Evolutionary conservation across 2,329 filamentous ascomycete species (phyloP).

Genomic region (Grosmannia serpens): DNA sequence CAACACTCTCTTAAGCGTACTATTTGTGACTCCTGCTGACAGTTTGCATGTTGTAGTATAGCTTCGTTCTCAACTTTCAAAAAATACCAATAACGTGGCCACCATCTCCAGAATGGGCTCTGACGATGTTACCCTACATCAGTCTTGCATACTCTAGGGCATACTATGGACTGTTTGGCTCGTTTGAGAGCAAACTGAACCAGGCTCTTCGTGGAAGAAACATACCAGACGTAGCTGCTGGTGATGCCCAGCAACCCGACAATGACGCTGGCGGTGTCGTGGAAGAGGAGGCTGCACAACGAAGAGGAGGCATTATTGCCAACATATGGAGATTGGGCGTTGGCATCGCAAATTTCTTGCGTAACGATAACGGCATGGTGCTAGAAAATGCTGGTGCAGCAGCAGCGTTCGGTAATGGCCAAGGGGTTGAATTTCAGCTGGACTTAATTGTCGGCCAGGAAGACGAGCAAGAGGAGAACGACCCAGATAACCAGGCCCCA

Average conservation of each 20-base stretch:
- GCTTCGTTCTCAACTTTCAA: slow-evolving; percentile 31
- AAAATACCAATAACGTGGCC: slow-evolving; percentile 40
- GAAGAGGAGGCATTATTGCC: background rate
- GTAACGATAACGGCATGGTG: slow-evolving; percentile 3
- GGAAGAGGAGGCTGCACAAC: background rate
- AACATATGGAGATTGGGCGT: background rate
- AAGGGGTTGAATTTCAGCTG: slow-evolving; percentile 7
- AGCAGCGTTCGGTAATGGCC: background rate
- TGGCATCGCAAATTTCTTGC: slow-evolving; percentile 6
- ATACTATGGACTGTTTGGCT: slow-evolving; percentile 34
- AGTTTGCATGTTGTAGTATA: slow-evolving; percentile 26
- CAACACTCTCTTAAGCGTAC: background rate
- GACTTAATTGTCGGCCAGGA: slow-evolving; percentile 7
- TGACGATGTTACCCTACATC: slow-evolving; percentile 35
- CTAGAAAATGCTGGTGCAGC: slow-evolving; percentile 3
- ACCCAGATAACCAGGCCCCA: slow-evolving; percentile 3
- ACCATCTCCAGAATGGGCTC: slow-evolving; percentile 38
- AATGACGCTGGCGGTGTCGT: background rate
- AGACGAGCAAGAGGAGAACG: slow-evolving; percentile 24
- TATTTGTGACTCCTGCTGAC: background rate
- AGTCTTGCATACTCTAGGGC: slow-evolving; percentile 29
- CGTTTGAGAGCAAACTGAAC: slow-evolving; percentile 38
- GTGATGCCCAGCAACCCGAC: background rate
- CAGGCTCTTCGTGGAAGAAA: slow-evolving; percentile 27
- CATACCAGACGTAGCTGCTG: background rate